Base-by-base conservation (phyloP, 2,329 filamentous ascomycete genomes). In the Colletotrichum liriopes region DNA sequence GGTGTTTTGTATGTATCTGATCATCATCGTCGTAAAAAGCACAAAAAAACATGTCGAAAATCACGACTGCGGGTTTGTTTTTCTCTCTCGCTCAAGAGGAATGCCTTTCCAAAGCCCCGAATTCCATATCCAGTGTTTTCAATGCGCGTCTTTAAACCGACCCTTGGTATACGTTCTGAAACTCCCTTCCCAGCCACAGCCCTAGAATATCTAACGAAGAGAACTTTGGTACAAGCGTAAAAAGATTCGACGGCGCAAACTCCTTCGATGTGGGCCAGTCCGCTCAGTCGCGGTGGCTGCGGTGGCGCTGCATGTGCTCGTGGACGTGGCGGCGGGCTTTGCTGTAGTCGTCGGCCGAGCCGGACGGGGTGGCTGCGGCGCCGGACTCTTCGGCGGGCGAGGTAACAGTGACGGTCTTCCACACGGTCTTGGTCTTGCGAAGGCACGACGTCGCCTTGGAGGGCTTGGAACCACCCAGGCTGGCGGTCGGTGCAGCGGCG, bases 331-430 rank as follows among this genome's bases (percentile, higher is more conserved):
- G 81, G 68, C 82, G 81, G 11, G 73, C 70, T 74, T 80, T 80
- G 73, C 75, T 75, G 29, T 75, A 60, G 52, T 65, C 60, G 23
- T 67, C 56, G 29, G 37, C 62, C 18, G 52, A 51, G n/a, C 65
- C 59, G 29, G 35, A 43, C 12, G 56, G 58, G 32, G 69, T 41
- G 26, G 69, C 54, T 3, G 68, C 49, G n/a, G 69, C 12, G 12
- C 47, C 35, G 29, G 82, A 83, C 35, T 85, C 85, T 75, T 88
- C 85, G 23, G 86, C 87, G 32, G 86, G 86, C 55, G 79, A 78
- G 14, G 76, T 79, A 37, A 87, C 82, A 12, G 86, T 86, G 16
- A 86, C 81, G 2, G 86, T 86, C 75, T 86, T 81, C 77, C 80
- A 85, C 64, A 86, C 81, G 32, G 84, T 87, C 67, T 78, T 77